phyloP scores from a whole-genome alignment of 257 asterid genomes.

The Fraxinus cuspidata region DNA sequence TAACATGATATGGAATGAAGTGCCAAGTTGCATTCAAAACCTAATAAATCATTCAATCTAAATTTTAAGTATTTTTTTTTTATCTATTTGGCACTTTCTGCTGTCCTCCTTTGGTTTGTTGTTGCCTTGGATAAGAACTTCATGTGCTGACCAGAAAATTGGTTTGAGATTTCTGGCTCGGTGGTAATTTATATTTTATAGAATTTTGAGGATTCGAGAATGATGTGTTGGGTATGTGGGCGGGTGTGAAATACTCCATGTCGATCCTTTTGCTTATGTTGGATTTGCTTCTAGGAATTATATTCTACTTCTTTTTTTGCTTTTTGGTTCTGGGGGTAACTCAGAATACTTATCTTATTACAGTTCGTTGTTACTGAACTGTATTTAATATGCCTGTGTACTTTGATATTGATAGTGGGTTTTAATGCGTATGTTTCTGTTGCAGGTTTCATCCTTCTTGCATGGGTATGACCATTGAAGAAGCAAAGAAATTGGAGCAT shows the following conservation, averaged over 20 bases:
- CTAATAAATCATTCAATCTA: too few relatives aligned
- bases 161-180: neutral
- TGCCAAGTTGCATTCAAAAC: too few relatives aligned
- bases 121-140: neutral
- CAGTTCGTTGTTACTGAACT: neutral
- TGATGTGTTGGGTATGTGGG: neutral
- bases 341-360: neutral
- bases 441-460: constrained; percentile 90
- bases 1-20: too few relatives aligned
- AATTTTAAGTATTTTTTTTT: too few relatives aligned
- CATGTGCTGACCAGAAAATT: neutral
- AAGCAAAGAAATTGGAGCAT: constrained; percentile 76
- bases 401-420: neutral
- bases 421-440: neutral
- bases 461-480: constrained; percentile 86
- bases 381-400: neutral
- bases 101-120: neutral
- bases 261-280: neutral
- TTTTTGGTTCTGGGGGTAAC: neutral
- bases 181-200: neutral
- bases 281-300: neutral
- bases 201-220: neutral
- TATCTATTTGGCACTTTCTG: neutral
- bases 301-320: neutral
- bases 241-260: neutral